These are phyloP conservation scores for Cystobasidium slooffiae DNA, from an alignment of 1,284 basidiomycete species.

Conservation along the genomic window DNA sequence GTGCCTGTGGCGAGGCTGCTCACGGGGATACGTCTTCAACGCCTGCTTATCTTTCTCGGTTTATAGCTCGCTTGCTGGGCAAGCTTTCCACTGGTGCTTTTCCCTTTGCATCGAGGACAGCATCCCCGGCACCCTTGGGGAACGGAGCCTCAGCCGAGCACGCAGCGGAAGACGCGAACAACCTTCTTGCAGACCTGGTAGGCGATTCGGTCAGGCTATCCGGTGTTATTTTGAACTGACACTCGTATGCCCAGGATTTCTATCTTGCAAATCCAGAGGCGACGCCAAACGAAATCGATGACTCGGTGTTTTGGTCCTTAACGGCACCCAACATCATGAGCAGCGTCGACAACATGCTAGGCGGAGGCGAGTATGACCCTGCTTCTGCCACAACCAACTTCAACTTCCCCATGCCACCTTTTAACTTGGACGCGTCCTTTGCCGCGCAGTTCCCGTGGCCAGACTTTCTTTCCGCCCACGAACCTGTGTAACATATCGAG, in stretches of 20 bases:
- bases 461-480: not conserved
- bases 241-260: not conserved
- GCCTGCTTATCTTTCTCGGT: not conserved
- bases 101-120: not conserved
- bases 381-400: not conserved
- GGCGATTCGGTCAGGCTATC: not conserved
- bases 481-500: not conserved
- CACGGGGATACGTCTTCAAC: conserved; percentile 1
- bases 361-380: not conserved
- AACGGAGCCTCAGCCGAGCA: not conserved
- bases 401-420: conserved; percentile 4
- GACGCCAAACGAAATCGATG: conserved; percentile 1
- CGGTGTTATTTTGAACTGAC: not conserved
- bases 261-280: not conserved
- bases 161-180: not conserved
- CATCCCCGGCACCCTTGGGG: not conserved
- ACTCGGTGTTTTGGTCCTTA: conserved; percentile 12
- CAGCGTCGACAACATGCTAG: conserved; percentile 9
- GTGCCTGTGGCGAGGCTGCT: not conserved
- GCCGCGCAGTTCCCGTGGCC: conserved; percentile 14
- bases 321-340: conserved; percentile 7
- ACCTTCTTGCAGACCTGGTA: conserved; percentile 1
- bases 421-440: not conserved
- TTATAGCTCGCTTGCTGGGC: conserved; percentile 2
- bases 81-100: conserved; percentile 2